These are phyloP conservation scores for Fremontodendron californicum DNA, from an alignment of 345 rosid species.

Conservation along the genomic window DNA sequence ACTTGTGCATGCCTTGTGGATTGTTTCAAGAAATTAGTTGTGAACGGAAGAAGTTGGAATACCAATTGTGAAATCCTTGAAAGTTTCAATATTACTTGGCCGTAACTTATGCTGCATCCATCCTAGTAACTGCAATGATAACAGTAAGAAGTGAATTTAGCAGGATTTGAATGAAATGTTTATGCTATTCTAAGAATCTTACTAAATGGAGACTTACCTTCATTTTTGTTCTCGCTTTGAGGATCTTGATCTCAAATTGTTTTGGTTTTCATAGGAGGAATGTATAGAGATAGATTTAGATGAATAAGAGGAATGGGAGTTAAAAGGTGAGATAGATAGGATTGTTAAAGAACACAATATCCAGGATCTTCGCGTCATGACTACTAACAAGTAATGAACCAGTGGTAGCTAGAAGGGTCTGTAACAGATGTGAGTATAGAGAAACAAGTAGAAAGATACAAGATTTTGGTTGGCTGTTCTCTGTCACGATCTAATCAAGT, in stretches of 20 bases:
- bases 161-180: slow-evolving; percentile 17
- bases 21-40: slow-evolving; percentile 13
- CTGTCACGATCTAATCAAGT: slow-evolving; percentile 64
- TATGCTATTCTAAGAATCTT: slow-evolving; percentile 16
- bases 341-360: slow-evolving; percentile 21
- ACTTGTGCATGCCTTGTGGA: background rate
- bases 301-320: slow-evolving; percentile 22
- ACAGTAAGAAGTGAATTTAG: slow-evolving; percentile 27
- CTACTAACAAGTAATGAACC: slow-evolving; percentile 20
- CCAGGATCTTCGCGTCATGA: slow-evolving; percentile 18
- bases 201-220: slow-evolving; percentile 47
- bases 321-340: slow-evolving; percentile 29
- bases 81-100: slow-evolving; percentile 44
- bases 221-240: slow-evolving; percentile 44
- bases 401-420: slow-evolving; percentile 43
- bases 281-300: slow-evolving; percentile 24
- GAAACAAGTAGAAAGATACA: slow-evolving; percentile 69
- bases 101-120: slow-evolving; percentile 68
- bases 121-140: slow-evolving; percentile 63
- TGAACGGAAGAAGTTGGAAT: slow-evolving; percentile 26
- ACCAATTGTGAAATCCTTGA: slow-evolving; percentile 64
- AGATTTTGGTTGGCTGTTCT: slow-evolving; percentile 62
- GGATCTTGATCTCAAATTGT: slow-evolving; percentile 27
- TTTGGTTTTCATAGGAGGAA: slow-evolving; percentile 33
- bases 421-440: slow-evolving; percentile 36